Conservation (phyloP, 2,329 filamentous ascomycete genomes). For the Microcyclosporella mali region DNA sequence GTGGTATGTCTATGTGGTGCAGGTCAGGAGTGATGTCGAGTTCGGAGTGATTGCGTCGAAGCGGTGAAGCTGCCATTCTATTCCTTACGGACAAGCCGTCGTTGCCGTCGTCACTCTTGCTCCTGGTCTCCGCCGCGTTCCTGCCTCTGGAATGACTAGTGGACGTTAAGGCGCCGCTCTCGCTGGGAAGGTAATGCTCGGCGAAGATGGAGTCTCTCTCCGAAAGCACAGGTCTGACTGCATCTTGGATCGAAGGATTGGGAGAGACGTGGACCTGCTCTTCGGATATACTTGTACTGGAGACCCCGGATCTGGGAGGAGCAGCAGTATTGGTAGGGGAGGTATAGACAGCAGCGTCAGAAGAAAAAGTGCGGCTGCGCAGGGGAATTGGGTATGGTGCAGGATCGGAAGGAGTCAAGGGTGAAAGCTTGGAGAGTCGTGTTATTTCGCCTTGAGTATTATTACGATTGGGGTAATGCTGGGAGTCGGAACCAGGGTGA, state of each 20-base stretch:
- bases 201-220: constrained; percentile 60
- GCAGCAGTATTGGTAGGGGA: background rate
- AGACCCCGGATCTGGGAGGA: too few relatives aligned
- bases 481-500: background rate
- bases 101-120: constrained; percentile 13
- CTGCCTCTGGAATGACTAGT: constrained; percentile 4
- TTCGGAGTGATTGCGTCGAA: constrained; percentile 5
- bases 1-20: constrained; percentile 9
- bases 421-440: constrained; percentile 7
- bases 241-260: constrained; percentile 22
- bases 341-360: background rate
- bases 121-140: constrained; percentile 5
- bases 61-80: constrained; percentile 10
- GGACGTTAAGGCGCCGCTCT: constrained; percentile 40
- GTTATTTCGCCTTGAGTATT: constrained; percentile 1
- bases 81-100: constrained; percentile 6
- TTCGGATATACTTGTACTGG: too few relatives aligned
- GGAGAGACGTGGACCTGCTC: too few relatives aligned
- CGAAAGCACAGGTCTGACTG: constrained; percentile 48
- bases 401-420: constrained; percentile 1
- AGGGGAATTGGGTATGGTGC: background rate
- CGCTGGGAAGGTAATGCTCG: constrained; percentile 52
- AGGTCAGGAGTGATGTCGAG: constrained; percentile 9
- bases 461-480: background rate
- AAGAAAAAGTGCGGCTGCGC: background rate